Evolutionary conservation across 2,329 filamentous ascomycete species (phyloP).

Genomic region (Lasiodiplodia theobromae): DNA sequence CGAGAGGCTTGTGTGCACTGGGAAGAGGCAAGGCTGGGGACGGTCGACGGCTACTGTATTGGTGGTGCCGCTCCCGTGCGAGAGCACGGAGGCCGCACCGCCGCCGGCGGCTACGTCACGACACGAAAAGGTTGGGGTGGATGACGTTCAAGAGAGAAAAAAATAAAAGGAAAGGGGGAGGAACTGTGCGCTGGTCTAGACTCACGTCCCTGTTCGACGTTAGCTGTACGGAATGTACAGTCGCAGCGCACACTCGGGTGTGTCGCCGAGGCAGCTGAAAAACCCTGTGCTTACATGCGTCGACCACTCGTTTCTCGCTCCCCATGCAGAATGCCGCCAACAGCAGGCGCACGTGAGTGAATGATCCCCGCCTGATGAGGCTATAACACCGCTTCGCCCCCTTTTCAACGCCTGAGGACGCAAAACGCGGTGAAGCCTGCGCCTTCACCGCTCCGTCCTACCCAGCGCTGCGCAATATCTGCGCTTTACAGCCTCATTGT

Average conservation of each 20-base stretch:
- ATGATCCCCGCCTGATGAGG: not conserved
- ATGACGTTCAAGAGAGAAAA: not conserved
- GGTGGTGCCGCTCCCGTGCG: not conserved
- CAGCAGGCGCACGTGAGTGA: not conserved
- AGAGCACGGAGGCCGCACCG: not conserved
- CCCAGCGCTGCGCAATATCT: not conserved
- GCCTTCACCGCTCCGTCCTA: not conserved
- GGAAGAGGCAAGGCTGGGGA: not conserved
- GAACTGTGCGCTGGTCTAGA: not conserved
- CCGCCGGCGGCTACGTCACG: not conserved
- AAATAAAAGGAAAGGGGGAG: not conserved
- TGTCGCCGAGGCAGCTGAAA: not conserved
- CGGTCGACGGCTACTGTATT: not conserved
- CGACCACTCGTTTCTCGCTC: not conserved
- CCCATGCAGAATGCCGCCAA: not conserved
- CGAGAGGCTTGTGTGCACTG: not conserved
- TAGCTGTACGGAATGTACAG: not conserved
- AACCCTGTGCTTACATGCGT: not conserved
- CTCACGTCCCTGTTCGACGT: not conserved
- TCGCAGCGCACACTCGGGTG: not conserved
- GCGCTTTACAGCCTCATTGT: not conserved
- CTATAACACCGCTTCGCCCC: not conserved
- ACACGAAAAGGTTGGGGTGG: not conserved
- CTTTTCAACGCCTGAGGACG: not conserved
- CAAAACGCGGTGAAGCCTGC: not conserved